Base-by-base conservation (phyloP, 2,329 filamentous ascomycete species). In the Trichoderma sp. region DNA sequence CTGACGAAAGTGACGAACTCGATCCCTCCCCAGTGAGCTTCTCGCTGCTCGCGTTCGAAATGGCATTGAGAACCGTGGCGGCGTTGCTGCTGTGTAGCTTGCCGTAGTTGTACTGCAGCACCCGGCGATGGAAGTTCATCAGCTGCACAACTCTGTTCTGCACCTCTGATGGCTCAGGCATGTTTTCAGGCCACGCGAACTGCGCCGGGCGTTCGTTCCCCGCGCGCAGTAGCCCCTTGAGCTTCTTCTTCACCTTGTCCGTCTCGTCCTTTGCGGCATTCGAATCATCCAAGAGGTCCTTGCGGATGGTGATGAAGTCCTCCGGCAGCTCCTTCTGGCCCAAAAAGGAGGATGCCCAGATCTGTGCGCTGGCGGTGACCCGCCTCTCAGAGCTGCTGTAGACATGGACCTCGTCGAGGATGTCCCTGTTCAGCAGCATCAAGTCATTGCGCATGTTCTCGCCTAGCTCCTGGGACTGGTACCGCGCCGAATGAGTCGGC, bases 181-280 rank as follows among this genome's bases (percentile, higher is more conserved):
- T 95, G 69, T 95, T 94, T 48, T 92, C 88, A 2, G 95, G 95
- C 95, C 95, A 99, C n/a, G 95, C 92, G 74, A 99, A 99, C 73
- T 99, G 93, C 19, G 94, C 88, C 10, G 95, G 95, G 1, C 94
- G 91, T 73, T 95, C 91, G 67, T 93, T 92, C n/a, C 94, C 95
- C 76, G 97, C 91, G 34, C 95, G 88, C 65, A 99, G 79, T 21
- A 99, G 83, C 1, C 92, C 89, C 80, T 99, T 99, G 30, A 99
- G 85, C 86, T 96, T 97, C 85, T 99, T 99, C 84, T 99, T 99
- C 64, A 99, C 95, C 78, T 97, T 97, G 79, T 99, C 96, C 91
- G 97, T 99, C 73, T 97, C 93, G 75, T 99, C 95, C 76, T 99
- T 99, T 65, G 95, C 95, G 4, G 95, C 95, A 76, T 99, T 99